These are phyloP conservation scores for Neopestalotiopsis rosae DNA, from an alignment of 2,329 filamentous ascomycete species.

Conservation along the genomic window DNA sequence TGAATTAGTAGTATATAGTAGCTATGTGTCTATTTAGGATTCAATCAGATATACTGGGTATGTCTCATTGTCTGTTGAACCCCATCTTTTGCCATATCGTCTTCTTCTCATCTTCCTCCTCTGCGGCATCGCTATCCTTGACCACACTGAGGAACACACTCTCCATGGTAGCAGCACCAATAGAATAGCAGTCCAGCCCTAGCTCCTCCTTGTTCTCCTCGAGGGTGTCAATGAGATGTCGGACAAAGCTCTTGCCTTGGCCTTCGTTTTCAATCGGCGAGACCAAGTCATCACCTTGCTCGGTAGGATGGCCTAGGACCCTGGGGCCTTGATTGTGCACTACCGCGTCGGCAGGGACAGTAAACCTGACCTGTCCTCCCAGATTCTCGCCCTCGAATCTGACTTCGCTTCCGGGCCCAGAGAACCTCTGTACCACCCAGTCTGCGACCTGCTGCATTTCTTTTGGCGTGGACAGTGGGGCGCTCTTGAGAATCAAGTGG, in stretches of 20 bases:
- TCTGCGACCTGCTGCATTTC: conserved; percentile 29
- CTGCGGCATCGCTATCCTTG: conserved; percentile 63
- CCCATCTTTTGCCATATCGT: conserved; percentile 26
- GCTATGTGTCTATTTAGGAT: too few species aligned
- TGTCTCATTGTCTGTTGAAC: background rate
- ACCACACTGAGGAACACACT: conserved; percentile 74
- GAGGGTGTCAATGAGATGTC: conserved; percentile 47
- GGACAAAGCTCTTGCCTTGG: conserved; percentile 28
- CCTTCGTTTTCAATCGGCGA: conserved; percentile 20
- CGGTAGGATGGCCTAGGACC: background rate
- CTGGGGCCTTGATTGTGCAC: conserved; percentile 19
- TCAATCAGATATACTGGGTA: background rate
- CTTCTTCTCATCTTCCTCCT: conserved; percentile 47
- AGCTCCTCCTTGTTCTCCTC: conserved; percentile 62
- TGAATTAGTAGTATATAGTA: too few species aligned
- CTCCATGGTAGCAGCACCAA: conserved; percentile 71
- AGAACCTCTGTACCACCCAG: conserved; percentile 60
- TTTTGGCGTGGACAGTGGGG: conserved; percentile 26
- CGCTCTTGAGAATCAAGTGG: conserved; percentile 29
- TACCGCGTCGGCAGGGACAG: conserved; percentile 51
- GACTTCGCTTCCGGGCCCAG: conserved; percentile 46
- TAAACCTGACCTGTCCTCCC: conserved; percentile 71
- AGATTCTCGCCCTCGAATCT: conserved; percentile 62
- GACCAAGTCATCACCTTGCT: background rate
- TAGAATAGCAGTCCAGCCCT: conserved; percentile 69